Evolutionary conservation across 805 yeast genomes (phyloP).

Genomic region (Candida rishiriensis): DNA sequence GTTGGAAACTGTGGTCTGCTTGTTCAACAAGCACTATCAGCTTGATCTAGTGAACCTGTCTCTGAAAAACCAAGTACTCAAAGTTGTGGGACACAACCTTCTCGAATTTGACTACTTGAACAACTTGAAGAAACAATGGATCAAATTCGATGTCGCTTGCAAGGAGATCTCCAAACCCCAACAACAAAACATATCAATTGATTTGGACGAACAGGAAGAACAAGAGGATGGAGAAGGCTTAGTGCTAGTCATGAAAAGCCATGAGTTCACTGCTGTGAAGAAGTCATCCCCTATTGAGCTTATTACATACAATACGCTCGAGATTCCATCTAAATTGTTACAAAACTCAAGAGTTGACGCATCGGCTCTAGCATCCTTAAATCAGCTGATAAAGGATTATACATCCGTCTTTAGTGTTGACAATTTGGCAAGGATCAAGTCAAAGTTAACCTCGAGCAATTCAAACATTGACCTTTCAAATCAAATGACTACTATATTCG

Average conservation of each 20-base stretch:
- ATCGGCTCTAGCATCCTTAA: conserved; percentile 17
- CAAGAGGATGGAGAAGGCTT: conserved; percentile 22
- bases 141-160: conserved; percentile 65
- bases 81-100: conserved; percentile 19
- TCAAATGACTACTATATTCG: conserved; percentile 38
- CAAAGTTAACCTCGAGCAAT: conserved; percentile 32
- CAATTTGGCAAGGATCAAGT: conserved; percentile 29
- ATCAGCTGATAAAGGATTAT: conserved; percentile 31
- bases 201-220: conserved; percentile 31
- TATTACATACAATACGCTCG: conserved; percentile 24
- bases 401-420: conserved; percentile 35
- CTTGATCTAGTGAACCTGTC: conserved; percentile 14
- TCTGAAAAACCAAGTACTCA: conserved; percentile 31
- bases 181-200: conserved; percentile 54
- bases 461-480: conserved; percentile 26
- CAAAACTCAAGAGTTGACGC: conserved; percentile 6
- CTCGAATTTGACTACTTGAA: conserved; percentile 32
- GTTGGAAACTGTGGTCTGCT: conserved; percentile 40
- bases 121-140: conserved; percentile 53
- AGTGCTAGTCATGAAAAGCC: conserved; percentile 32
- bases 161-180: conserved; percentile 60
- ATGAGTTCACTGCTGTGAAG: conserved; percentile 32
- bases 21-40: conserved; percentile 12
- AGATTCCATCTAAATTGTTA: conserved; percentile 1
- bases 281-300: conserved; percentile 31